Base-by-base conservation (phyloP, 2,329 filamentous ascomycete species). In the Penicillium fuscoglaucum region DNA sequence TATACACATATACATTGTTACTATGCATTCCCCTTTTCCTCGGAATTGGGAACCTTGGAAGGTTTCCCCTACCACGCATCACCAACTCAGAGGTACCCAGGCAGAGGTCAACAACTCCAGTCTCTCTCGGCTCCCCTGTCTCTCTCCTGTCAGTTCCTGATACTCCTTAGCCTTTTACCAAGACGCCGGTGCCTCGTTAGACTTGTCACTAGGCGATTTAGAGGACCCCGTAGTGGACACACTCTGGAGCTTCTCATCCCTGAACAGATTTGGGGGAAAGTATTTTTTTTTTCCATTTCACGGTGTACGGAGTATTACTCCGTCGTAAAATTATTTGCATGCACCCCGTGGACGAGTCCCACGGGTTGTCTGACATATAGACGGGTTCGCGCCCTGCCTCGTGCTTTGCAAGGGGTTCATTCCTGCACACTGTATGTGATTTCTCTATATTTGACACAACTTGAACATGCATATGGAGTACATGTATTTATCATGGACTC, bases 321-420 rank as follows among this genome's bases (percentile, higher is more conserved):
- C 31, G 31, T 45, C 24, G 5, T 7, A 6, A 7, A n/a, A 29
- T 45, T 28, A n/a, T 45, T 28, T 45, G 43, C 15, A 28, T 60
- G 60, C 56, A 55, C 61, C 13, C 13, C 31, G 31, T 33, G 29
- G 29, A 65, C 60, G 58, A 63, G 62, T 57, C 44, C 50, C 44
- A 46, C 31, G 46, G 46, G 31, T 37, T 58, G 46, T 55, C 57
- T 59, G 56, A 51, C 41, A 24, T 55, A 60, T 45, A 52, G 54
- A 48, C 52, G 43, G 48, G 64, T 52, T 59, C 64, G 41, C 61
- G n/a, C 21, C 47, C 55, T 66, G 62, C 59, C 64, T 66, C 64
- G 62, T 66, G 64, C 62, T 53, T 53, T 24, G 31, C 52, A 39
- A 37, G 48, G 47, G 47, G 47, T 29, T 37, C 24, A 41, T n/a